These are phyloP conservation scores for Paramecium sexaurelia DNA, from an alignment of 73 alveolate genomes.

Conservation along the genomic window DNA sequence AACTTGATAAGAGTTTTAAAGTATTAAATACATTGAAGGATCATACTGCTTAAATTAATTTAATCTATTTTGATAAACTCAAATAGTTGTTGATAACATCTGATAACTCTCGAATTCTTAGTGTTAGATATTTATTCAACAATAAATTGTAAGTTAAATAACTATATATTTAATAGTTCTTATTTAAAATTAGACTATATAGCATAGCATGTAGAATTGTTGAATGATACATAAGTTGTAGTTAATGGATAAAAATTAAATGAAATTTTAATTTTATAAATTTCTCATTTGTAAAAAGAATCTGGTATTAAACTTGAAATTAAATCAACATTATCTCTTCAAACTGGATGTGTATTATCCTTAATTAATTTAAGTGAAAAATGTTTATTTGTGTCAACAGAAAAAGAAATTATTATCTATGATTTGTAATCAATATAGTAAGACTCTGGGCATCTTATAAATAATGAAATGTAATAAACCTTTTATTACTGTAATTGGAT, in stretches of 20 bases:
- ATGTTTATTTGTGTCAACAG: constrained; percentile 35
- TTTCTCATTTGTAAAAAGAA: background rate
- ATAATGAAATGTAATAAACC: background rate
- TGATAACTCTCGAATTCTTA: background rate
- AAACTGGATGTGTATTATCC: constrained; percentile 29
- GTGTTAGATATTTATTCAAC: background rate
- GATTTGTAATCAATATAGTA: background rate
- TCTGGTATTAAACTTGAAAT: background rate
- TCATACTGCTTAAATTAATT: background rate
- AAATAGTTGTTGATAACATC: background rate
- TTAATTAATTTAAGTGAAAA: constrained; percentile 24
- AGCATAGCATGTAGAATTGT: background rate
- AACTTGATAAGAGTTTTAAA: background rate
- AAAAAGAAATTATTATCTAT: background rate
- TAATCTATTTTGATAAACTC: background rate
- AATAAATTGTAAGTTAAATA: background rate
- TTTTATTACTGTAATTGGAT: background rate
- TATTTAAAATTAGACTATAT: constrained; percentile 26
- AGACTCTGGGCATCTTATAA: background rate
- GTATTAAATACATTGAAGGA: background rate
- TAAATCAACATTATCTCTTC: background rate
- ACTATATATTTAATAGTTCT: background rate
- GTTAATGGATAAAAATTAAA: background rate
- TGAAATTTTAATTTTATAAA: background rate
- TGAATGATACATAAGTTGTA: background rate